These are phyloP conservation scores for Lecanosticta acicola DNA, from an alignment of 2,329 filamentous ascomycete genomes.

Conservation along the genomic window DNA sequence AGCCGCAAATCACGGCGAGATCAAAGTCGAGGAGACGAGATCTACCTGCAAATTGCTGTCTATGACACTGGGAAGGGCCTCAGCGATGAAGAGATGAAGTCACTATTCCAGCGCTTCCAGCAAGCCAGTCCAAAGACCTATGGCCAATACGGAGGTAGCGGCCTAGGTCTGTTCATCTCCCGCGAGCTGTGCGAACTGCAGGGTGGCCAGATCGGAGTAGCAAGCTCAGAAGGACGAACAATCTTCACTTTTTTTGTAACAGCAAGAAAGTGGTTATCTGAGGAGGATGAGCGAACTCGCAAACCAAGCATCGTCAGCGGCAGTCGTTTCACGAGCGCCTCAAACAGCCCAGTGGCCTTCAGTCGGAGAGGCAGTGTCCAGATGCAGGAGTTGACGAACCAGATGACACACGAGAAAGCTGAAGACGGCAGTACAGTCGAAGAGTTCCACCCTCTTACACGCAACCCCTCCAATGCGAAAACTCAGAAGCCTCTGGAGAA, in stretches of 20 bases:
- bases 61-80: constrained; percentile 41
- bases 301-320: not conserved
- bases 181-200: constrained; percentile 40
- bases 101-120: constrained; percentile 41
- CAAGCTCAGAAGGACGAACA: constrained; percentile 37
- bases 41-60: constrained; percentile 41
- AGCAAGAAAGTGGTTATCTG: constrained; percentile 30
- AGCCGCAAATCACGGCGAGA: constrained; percentile 15
- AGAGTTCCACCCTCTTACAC: constrained; percentile 11
- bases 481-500: not conserved
- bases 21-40: constrained; percentile 29
- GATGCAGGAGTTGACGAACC: constrained; percentile 9
- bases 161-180: constrained; percentile 43
- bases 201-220: constrained; percentile 44
- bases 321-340: constrained; percentile 20
- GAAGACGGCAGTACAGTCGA: constrained; percentile 9
- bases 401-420: constrained; percentile 4
- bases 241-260: constrained; percentile 42
- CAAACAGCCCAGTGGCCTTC: constrained; percentile 23
- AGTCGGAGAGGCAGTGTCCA: constrained; percentile 21
- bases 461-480: constrained; percentile 1
- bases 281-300: constrained; percentile 2
- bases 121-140: constrained; percentile 33
- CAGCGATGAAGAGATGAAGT: constrained; percentile 35
- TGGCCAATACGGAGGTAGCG: constrained; percentile 40